Percentiles rank a stretch among this genome's conserved stretches.
Conservation (phyloP, 106 monocot species). For the Dendrobium huoshanense region DNA sequence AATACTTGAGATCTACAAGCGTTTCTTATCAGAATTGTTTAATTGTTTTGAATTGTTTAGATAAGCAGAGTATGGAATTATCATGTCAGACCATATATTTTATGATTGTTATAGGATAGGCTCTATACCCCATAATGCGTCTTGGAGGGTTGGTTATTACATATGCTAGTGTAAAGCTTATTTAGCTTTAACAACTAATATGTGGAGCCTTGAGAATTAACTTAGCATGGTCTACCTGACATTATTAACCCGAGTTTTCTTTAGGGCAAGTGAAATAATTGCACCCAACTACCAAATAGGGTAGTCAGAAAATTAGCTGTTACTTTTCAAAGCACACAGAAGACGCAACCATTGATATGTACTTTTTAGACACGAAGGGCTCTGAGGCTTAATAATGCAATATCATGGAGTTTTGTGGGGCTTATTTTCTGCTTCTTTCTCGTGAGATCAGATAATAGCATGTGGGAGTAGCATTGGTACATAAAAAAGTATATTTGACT, state of each 20-base stretch:
- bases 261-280: background rate
- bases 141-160: too few relatives aligned
- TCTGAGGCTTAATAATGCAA: background rate
- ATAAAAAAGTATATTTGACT: background rate
- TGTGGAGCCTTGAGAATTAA: background rate
- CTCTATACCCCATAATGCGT: too few relatives aligned
- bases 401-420: background rate
- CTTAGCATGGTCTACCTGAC: background rate
- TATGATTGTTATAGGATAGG: too few relatives aligned
- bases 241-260: background rate
- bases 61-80: too few relatives aligned
- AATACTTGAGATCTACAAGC: too few relatives aligned
- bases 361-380: background rate
- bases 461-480: background rate
- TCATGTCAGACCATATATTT: too few relatives aligned
- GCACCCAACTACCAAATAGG: background rate
- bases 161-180: too few relatives aligned
- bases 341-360: background rate
- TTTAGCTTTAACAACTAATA: background rate
- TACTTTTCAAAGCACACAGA: constrained; percentile 1
- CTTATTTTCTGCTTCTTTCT: background rate
- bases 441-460: background rate
- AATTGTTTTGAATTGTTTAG: too few relatives aligned
- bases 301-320: background rate
- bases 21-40: too few relatives aligned